phyloP scores from a whole-genome alignment of 345 rosid genomes.

The Psidium friedrichsthalianum region DNA sequence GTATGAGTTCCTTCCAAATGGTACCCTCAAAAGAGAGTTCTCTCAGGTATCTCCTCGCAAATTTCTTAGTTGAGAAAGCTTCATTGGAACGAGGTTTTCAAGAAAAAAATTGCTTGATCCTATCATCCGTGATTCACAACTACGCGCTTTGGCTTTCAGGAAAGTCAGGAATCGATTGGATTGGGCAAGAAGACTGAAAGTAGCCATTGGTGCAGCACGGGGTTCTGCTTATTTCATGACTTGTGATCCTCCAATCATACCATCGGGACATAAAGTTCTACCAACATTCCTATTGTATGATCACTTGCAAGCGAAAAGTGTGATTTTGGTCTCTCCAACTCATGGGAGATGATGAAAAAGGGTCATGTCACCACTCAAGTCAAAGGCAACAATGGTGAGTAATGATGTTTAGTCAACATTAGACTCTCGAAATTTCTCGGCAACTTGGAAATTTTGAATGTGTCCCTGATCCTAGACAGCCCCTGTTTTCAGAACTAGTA shows the following conservation, averaged over 20 bases:
- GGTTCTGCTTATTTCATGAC: constrained; percentile 87
- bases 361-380: constrained; percentile 85
- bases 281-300: constrained; percentile 79
- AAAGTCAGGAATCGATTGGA: constrained; percentile 64
- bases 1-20: constrained; percentile 65
- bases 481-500: neutral
- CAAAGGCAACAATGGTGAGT: constrained; percentile 92
- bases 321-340: constrained; percentile 91
- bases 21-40: constrained; percentile 42
- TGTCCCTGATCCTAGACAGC: neutral
- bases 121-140: neutral
- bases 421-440: neutral
- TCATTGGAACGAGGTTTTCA: neutral
- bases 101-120: neutral
- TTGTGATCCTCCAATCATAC: constrained; percentile 91
- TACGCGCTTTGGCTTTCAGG: constrained; percentile 25
- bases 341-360: constrained; percentile 41
- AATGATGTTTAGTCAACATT: neutral
- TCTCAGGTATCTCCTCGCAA: constrained; percentile 44
- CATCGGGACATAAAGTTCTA: constrained; percentile 88
- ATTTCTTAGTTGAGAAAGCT: neutral
- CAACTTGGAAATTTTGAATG: neutral
- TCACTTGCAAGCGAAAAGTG: constrained; percentile 70
- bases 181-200: constrained; percentile 71
- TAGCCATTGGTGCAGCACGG: constrained; percentile 72